Evolutionary conservation across 2,329 filamentous ascomycete species (phyloP).

Genomic region (Pseudopithomyces chartarum): DNA sequence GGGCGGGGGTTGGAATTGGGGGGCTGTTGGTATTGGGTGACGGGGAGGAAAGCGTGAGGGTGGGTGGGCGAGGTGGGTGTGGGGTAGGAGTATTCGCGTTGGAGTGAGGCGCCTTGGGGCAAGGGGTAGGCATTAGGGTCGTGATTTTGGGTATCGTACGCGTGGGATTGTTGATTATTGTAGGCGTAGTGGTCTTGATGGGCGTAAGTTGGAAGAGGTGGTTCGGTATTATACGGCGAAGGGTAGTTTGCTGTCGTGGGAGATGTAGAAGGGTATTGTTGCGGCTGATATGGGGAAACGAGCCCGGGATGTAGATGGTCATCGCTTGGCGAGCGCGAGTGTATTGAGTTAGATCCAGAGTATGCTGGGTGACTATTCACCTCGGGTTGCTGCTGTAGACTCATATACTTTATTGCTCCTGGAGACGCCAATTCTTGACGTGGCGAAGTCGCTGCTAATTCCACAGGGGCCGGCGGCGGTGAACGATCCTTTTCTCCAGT

Average conservation of each 20-base stretch:
- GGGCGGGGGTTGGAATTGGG: slow-evolving; percentile 22
- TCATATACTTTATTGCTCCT: slow-evolving; percentile 32
- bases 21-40: background rate
- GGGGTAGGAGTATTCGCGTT: slow-evolving; percentile 31
- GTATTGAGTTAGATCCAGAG: slow-evolving; percentile 17
- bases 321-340: slow-evolving; percentile 27
- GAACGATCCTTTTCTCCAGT: slow-evolving; percentile 13
- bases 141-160: slow-evolving; percentile 26
- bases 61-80: slow-evolving; percentile 24
- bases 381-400: slow-evolving; percentile 28
- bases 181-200: slow-evolving; percentile 20
- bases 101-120: slow-evolving; percentile 18
- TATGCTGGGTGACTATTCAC: slow-evolving; percentile 17
- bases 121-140: slow-evolving; percentile 25
- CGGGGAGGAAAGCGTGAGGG: slow-evolving; percentile 7
- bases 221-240: slow-evolving; percentile 18
- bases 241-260: slow-evolving; percentile 19
- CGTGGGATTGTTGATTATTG: slow-evolving; percentile 15
- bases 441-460: slow-evolving; percentile 35
- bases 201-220: slow-evolving; percentile 13
- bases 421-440: slow-evolving; percentile 36
- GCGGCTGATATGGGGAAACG: slow-evolving; percentile 22
- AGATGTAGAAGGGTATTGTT: slow-evolving; percentile 21
- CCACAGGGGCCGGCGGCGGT: slow-evolving; percentile 27
- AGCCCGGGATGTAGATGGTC: slow-evolving; percentile 18